Base-by-base conservation (phyloP, 1,284 basidiomycete species). In the Cryptococcus neoformans region DNA sequence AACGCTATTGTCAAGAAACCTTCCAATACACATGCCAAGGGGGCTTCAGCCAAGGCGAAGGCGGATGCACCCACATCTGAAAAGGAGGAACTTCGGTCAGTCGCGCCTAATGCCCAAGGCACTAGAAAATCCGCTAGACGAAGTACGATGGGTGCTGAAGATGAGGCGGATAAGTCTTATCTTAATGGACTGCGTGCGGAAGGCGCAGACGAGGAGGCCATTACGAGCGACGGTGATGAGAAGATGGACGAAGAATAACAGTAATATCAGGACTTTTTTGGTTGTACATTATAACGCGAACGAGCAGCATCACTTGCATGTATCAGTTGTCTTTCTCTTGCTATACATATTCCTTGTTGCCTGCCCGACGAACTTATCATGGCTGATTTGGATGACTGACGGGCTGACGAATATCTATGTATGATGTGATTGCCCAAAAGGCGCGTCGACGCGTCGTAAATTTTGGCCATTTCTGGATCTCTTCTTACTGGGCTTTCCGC, bases 1-100 rank as follows among this genome's bases (percentile, higher is more conserved):
- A 70, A 69, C 52, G 72, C 72, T 1, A 65, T 73, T 10, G 66
- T 75, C 48, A 72, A 70, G 55, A 66, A 66, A 49, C 68, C 73
- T 11, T 55, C 72, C 7, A 70, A 70, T 53, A 67, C 72, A 8
- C 72, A 76, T 48, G 62, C 72, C 12, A 70, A 73, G 48, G 46
- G 16, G 8, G 12, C 40, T 12, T 11, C 40, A 41, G 40, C 16
- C 40, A 41, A 41, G 16, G 3, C 4, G 12, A 41, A 41, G 40
- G 56, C 53, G 1, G 51, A 63, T 38, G 21, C 16, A 35, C 34
- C 17, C 39, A 52, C 41, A 38, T 48, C 49, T 54, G 34, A 34
- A 12, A 44, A 44, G 42, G 21, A 59, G 46, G 28, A 48, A 12
- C 28, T 28, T 28, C 28, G 28, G 2, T 28, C 28, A 28, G 14